phyloP scores from a whole-genome alignment of 805 yeast genomes.

The Candida fluviatilis region DNA sequence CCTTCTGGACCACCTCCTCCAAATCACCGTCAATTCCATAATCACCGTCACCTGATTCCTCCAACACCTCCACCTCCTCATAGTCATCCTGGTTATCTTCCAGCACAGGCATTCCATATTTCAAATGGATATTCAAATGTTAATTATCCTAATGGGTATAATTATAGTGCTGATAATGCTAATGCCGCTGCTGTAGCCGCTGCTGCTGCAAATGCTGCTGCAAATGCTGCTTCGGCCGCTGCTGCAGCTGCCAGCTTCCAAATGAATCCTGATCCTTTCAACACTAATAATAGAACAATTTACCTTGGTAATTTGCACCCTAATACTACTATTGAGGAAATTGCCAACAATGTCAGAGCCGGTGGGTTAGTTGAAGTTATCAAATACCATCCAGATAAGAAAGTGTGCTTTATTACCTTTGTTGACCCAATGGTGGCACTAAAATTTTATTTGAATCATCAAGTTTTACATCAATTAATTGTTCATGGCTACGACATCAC shows the following conservation, averaged over 20 bases:
- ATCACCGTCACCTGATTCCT: slow-evolving; percentile 3
- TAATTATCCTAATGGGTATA: not conserved
- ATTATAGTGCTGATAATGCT: not conserved
- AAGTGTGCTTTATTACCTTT: slow-evolving; percentile 67
- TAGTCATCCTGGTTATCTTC: slow-evolving; percentile 1
- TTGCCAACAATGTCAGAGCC: slow-evolving; percentile 70
- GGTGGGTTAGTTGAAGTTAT: slow-evolving; percentile 69
- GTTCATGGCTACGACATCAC: slow-evolving; percentile 59
- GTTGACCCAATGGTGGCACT: slow-evolving; percentile 61
- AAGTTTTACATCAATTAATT: slow-evolving; percentile 51
- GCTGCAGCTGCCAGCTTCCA: slow-evolving; percentile 9
- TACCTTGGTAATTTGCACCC: slow-evolving; percentile 66
- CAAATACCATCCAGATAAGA: slow-evolving; percentile 47
- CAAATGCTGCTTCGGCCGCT: not conserved
- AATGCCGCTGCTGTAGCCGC: not conserved
- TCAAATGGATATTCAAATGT: slow-evolving; percentile 1
- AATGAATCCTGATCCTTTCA: slow-evolving; percentile 25
- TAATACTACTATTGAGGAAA: slow-evolving; percentile 62
- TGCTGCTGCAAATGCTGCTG: slow-evolving; percentile 1
- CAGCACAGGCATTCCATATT: slow-evolving; percentile 1
- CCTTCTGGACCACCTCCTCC: not conserved
- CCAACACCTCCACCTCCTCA: slow-evolving; percentile 1
- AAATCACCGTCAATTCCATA: not conserved
- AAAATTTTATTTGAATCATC: slow-evolving; percentile 59
- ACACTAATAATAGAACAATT: slow-evolving; percentile 59